Conservation (phyloP, 495 filamentous ascomycete species). For the Aspergillus sclerotiicarbonarius region DNA sequence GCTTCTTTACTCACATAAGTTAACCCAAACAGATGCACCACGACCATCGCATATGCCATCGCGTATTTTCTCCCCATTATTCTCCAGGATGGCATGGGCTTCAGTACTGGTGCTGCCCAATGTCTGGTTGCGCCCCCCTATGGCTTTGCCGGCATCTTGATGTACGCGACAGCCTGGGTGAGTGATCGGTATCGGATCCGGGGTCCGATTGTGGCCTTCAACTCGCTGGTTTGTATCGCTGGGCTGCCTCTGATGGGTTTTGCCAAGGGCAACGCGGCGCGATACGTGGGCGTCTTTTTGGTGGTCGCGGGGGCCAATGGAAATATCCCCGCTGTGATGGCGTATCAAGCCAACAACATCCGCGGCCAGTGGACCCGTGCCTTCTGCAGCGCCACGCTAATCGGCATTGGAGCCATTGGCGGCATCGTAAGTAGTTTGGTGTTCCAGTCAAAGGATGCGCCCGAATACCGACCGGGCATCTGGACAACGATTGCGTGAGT, state of each 20-base stretch:
- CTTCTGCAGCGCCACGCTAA: slow-evolving; percentile 55
- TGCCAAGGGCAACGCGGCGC: slow-evolving; percentile 42
- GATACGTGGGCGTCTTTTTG: slow-evolving; percentile 66
- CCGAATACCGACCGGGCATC: slow-evolving; percentile 56
- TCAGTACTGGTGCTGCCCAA: slow-evolving; percentile 52
- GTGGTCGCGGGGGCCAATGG: slow-evolving; percentile 58
- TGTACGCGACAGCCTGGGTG: slow-evolving; percentile 50
- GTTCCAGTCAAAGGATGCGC: slow-evolving; percentile 58
- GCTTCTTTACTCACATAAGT: neutral
- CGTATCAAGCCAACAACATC: slow-evolving; percentile 66
- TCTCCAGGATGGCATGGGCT: slow-evolving; percentile 56
- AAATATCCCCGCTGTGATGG: slow-evolving; percentile 57
- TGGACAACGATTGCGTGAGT: slow-evolving; percentile 45
- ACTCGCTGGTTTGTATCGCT: slow-evolving; percentile 48
- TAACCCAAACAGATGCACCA: slow-evolving; percentile 37
- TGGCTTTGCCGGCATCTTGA: slow-evolving; percentile 57
- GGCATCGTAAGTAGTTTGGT: slow-evolving; percentile 58
- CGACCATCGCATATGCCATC: slow-evolving; percentile 61
- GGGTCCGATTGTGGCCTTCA: slow-evolving; percentile 56
- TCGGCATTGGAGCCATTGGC: slow-evolving; percentile 55
- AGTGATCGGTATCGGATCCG: slow-evolving; percentile 58
- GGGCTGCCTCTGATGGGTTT: slow-evolving; percentile 57
- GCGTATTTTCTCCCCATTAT: slow-evolving; percentile 70
- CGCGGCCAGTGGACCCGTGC: slow-evolving; percentile 67
- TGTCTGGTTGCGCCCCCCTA: slow-evolving; percentile 66